Conservation (phyloP, 2,329 filamentous ascomycete species). For the Rhexocercosporidium sp. region DNA sequence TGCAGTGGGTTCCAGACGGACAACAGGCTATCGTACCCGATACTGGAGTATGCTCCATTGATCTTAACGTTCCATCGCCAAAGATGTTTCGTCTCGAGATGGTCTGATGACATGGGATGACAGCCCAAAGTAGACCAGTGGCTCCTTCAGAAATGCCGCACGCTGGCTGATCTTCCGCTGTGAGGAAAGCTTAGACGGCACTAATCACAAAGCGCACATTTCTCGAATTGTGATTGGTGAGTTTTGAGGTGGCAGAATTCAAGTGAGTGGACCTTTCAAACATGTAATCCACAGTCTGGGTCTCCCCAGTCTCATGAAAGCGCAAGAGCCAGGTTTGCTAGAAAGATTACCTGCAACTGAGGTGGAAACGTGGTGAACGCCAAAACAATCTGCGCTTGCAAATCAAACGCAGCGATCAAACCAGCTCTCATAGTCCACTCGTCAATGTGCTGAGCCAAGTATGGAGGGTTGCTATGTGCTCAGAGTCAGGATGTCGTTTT, state of each 20-base stretch:
- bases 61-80: not conserved
- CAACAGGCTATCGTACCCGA: not conserved
- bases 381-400: not conserved
- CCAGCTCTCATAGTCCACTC: not conserved
- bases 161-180: not conserved
- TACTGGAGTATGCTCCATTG: not conserved
- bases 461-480: no score
- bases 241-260: not conserved
- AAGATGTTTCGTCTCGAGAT: not conserved
- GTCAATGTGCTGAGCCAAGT: no score
- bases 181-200: not conserved
- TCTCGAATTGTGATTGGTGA: not conserved
- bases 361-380: not conserved
- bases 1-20: not conserved
- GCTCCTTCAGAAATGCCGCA: slow-evolving; percentile 3
- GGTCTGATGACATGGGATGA: not conserved
- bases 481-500: no score
- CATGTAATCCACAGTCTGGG: not conserved
- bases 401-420: slow-evolving; percentile 17
- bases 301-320: not conserved
- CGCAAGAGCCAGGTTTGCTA: not conserved
- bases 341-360: not conserved
- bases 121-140: not conserved
- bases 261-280: not conserved
- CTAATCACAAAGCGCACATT: not conserved